phyloP scores from a whole-genome alignment of 1,284 basidiomycete genomes.

The Singerocomus rubriflavus region DNA sequence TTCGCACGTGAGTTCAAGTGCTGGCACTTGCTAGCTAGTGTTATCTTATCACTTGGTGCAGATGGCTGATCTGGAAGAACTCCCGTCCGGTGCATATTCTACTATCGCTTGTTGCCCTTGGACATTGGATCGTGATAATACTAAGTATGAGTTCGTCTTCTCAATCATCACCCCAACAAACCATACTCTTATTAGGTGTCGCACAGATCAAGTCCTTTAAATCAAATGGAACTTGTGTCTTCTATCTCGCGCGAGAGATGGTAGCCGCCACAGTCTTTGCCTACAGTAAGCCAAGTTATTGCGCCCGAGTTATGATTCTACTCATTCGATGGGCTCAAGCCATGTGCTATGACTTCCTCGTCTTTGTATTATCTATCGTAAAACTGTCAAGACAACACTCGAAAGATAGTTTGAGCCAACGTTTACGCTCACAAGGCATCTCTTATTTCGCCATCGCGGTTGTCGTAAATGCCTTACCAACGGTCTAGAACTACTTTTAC shows the following conservation, averaged over 20 bases:
- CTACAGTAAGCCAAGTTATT: neutral
- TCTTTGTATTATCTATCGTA: slow-evolving; percentile 1
- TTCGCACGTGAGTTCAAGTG: neutral
- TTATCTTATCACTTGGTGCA: neutral
- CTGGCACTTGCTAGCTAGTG: neutral
- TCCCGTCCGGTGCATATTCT: neutral
- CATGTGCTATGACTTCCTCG: slow-evolving; percentile 1
- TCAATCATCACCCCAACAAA: neutral
- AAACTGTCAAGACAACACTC: neutral
- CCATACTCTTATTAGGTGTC: neutral
- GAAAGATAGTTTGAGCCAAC: neutral
- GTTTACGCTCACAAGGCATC: neutral
- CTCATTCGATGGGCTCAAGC: neutral
- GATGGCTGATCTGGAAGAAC: slow-evolving; percentile 2
- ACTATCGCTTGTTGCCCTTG: neutral
- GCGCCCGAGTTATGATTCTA: neutral
- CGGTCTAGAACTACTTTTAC: neutral
- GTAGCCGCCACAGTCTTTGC: neutral
- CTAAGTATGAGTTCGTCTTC: neutral
- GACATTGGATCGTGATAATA: neutral
- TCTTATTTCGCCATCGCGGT: neutral
- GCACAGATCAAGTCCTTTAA: neutral
- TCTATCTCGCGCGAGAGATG: neutral
- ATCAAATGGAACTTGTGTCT: neutral
- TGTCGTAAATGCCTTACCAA: neutral